Conservation (phyloP, 371 early-diverging fungal genomes). For the Sporodiniella umbellata region DNA sequence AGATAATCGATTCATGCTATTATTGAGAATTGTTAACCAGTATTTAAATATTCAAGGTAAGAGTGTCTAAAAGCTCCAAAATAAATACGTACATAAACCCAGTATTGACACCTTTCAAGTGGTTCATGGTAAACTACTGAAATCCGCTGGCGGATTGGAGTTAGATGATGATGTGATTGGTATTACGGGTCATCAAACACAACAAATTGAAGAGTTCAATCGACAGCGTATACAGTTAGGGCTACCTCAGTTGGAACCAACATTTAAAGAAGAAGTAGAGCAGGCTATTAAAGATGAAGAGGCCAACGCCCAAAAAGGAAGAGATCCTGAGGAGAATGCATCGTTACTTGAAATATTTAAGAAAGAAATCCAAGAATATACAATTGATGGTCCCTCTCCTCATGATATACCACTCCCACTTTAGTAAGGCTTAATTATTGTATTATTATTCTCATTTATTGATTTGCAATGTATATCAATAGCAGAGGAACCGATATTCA, state of each 20-base stretch:
- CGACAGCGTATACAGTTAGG: slow-evolving; percentile 47
- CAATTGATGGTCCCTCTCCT: slow-evolving; percentile 39
- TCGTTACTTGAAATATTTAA: slow-evolving; percentile 44
- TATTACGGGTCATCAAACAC: slow-evolving; percentile 74
- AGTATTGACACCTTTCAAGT: slow-evolving; percentile 12
- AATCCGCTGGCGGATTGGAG: slow-evolving; percentile 39
- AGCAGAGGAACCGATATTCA: slow-evolving; percentile 70
- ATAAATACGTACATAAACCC: not conserved
- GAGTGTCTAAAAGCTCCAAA: not conserved
- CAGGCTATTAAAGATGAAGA: slow-evolving; percentile 34
- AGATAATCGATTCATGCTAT: slow-evolving; percentile 82
- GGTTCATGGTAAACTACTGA: slow-evolving; percentile 30
- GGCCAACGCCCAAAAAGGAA: not conserved
- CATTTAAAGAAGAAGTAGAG: slow-evolving; percentile 41
- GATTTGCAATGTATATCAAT: not conserved
- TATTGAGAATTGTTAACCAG: slow-evolving; percentile 91
- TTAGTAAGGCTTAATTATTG: slow-evolving; percentile 39
- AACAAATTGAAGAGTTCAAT: slow-evolving; percentile 83
- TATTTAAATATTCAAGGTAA: slow-evolving; percentile 82
- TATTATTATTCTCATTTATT: too few species aligned
- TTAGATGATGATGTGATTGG: slow-evolving; percentile 68
- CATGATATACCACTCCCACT: slow-evolving; percentile 66
- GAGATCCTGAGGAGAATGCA: slow-evolving; percentile 13
- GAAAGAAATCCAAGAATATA: slow-evolving; percentile 32
- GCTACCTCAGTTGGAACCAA: slow-evolving; percentile 28